Evolutionary conservation across 2,329 filamentous ascomycete genomes (phyloP).

Genomic region (Sarocladium brachiariae): DNA sequence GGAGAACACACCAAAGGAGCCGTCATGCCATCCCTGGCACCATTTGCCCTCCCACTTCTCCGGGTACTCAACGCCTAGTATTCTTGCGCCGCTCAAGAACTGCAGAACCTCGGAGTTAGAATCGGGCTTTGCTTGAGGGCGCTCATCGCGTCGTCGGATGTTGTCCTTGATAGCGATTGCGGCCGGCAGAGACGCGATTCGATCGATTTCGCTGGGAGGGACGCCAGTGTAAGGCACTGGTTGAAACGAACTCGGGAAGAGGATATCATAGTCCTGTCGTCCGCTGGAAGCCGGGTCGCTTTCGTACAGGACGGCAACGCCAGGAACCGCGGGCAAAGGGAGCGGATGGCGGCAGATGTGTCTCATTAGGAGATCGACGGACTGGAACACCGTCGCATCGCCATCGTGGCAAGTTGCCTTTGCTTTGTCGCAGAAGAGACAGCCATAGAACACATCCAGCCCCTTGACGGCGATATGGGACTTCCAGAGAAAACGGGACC

Average conservation of each 20-base stretch:
- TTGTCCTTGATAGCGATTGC: slow-evolving; percentile 29
- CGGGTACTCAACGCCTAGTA: slow-evolving; percentile 26
- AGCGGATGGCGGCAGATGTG: slow-evolving; percentile 34
- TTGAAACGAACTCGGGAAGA: slow-evolving; percentile 22
- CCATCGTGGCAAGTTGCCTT: slow-evolving; percentile 30
- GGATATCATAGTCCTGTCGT: slow-evolving; percentile 29
- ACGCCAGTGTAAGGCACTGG: slow-evolving; percentile 20
- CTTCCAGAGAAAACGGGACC: slow-evolving; percentile 35
- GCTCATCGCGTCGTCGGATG: slow-evolving; percentile 26
- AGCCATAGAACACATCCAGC: slow-evolving; percentile 31
- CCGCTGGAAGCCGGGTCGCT: slow-evolving; percentile 17
- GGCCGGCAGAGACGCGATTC: slow-evolving; percentile 19
- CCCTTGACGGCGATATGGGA: slow-evolving; percentile 29
- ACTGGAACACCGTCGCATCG: slow-evolving; percentile 35
- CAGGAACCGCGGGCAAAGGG: slow-evolving; percentile 29
- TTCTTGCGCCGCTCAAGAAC: slow-evolving; percentile 27
- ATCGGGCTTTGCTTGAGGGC: slow-evolving; percentile 26
- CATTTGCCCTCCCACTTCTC: slow-evolving; percentile 28
- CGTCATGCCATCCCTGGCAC: slow-evolving; percentile 28
- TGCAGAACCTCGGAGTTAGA: slow-evolving; percentile 28
- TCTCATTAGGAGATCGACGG: slow-evolving; percentile 28
- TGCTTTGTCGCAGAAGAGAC: slow-evolving; percentile 17
- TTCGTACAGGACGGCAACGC: slow-evolving; percentile 31
- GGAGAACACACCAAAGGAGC: slow-evolving; percentile 15
- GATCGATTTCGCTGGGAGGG: slow-evolving; percentile 20